These are phyloP conservation scores for Harrya chromipes DNA, from an alignment of 768 basidiomycete species.

Conservation along the genomic window DNA sequence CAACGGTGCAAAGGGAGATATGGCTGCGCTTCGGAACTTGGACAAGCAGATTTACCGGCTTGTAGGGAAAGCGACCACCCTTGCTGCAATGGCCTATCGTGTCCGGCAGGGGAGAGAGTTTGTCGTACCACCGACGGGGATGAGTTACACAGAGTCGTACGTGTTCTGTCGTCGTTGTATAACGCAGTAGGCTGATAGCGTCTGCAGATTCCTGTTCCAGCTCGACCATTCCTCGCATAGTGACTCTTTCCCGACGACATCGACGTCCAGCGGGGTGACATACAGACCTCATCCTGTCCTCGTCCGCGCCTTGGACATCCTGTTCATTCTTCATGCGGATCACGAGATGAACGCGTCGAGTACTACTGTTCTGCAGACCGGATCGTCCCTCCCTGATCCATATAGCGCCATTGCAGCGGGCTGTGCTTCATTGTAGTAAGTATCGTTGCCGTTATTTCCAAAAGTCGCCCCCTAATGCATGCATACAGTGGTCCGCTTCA, in stretches of 20 bases:
- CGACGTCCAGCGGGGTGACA: slow-evolving; percentile 47
- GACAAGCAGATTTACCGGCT: slow-evolving; percentile 90
- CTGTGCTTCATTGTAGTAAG: slow-evolving; percentile 84
- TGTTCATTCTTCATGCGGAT: slow-evolving; percentile 88
- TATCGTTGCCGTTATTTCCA: slow-evolving; percentile 4
- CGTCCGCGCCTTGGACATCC: slow-evolving; percentile 80
- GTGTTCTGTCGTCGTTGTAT: neutral
- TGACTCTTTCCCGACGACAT: slow-evolving; percentile 21
- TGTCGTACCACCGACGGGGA: slow-evolving; percentile 75
- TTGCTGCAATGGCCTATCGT: slow-evolving; percentile 95
- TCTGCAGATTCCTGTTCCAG: slow-evolving; percentile 77
- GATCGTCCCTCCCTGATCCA: slow-evolving; percentile 86
- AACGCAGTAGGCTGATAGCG: neutral
- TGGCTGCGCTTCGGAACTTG: slow-evolving; percentile 69
- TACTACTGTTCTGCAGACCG: slow-evolving; percentile 86
- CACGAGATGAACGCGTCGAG: slow-evolving; percentile 88
- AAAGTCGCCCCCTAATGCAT: neutral
- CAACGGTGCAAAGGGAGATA: slow-evolving; percentile 61
- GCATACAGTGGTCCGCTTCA: slow-evolving; percentile 30
- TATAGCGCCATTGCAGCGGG: slow-evolving; percentile 88
- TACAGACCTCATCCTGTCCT: slow-evolving; percentile 83
- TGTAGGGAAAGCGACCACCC: slow-evolving; percentile 84
- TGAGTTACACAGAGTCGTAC: slow-evolving; percentile 83
- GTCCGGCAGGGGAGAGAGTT: slow-evolving; percentile 89
- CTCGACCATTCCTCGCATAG: slow-evolving; percentile 67